Conservation (phyloP, 164 flowering plant species). For the Litsea cubeba region DNA sequence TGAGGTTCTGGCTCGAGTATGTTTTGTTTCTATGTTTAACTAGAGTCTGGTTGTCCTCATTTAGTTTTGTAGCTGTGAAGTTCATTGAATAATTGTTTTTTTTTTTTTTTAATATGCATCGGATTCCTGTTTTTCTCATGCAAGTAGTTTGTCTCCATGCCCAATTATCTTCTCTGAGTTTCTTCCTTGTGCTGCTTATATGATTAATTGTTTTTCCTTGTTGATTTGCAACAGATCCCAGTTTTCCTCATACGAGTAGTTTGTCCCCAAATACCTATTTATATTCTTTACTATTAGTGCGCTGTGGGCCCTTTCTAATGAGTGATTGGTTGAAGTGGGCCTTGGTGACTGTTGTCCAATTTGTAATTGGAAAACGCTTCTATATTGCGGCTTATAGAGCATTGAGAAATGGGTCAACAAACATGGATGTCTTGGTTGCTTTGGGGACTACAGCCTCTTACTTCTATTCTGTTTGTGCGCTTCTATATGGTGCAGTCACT, state of each 20-base stretch:
- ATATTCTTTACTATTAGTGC: slow-evolving; percentile 65
- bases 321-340: slow-evolving; percentile 96
- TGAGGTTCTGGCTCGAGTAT: slow-evolving; percentile 1
- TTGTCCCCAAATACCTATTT: slow-evolving; percentile 87
- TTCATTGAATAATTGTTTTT: background rate
- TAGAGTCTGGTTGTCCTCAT: background rate
- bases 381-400: slow-evolving; percentile 91
- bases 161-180: background rate
- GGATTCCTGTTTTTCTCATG: slow-evolving; percentile 81
- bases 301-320: slow-evolving; percentile 93
- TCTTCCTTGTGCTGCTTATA: background rate
- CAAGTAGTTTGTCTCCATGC: slow-evolving; percentile 77
- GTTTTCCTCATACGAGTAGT: slow-evolving; percentile 73
- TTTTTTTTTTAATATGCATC: slow-evolving; percentile 13
- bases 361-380: slow-evolving; percentile 91
- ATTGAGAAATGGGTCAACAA: slow-evolving; percentile 80
- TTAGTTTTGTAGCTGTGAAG: background rate
- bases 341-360: slow-evolving; percentile 79
- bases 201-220: background rate
- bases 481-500: slow-evolving; percentile 87
- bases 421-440: slow-evolving; percentile 99
- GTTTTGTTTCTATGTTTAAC: slow-evolving; percentile 50
- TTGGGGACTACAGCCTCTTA: slow-evolving; percentile 96
- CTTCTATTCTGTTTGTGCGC: slow-evolving; percentile 87
- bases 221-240: slow-evolving; percentile 53